A percentile compares a stretch with the other conserved stretches of the same genome.
Evolutionary conservation across 2,329 filamentous ascomycete species (phyloP).

Genomic region (Xylaria sp.): DNA sequence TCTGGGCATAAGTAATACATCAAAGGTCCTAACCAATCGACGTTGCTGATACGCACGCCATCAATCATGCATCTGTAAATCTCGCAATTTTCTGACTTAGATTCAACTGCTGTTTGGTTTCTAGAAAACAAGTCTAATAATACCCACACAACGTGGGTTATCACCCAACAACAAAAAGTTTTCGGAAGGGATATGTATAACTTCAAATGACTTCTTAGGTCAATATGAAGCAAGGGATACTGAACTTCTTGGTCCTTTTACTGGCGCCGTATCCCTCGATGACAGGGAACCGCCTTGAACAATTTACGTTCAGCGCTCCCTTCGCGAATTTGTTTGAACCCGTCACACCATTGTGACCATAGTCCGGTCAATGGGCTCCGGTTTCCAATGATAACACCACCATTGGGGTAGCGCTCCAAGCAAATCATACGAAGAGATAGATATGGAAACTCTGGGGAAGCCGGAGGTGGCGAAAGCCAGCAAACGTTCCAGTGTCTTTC

Average conservation of each 20-base stretch:
- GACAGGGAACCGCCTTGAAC: neutral
- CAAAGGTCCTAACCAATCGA: neutral
- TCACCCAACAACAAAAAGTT: neutral
- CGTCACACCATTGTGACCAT: neutral
- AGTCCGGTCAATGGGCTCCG: neutral
- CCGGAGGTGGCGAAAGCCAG: neutral
- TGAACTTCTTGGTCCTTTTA: neutral
- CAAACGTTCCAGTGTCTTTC: conserved; percentile 1
- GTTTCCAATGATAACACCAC: neutral
- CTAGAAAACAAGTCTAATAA: neutral
- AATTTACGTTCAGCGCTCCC: neutral
- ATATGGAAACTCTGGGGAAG: neutral
- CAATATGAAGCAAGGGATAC: neutral
- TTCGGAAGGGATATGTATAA: neutral
- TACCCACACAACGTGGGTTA: too few species aligned
- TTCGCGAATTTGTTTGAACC: neutral
- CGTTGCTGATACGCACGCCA: neutral
- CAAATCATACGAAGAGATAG: neutral
- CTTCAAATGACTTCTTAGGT: neutral
- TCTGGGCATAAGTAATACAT: neutral
- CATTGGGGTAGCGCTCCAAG: neutral
- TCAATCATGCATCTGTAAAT: neutral
- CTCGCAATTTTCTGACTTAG: neutral
- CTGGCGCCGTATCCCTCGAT: neutral
- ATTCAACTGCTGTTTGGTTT: too few species aligned